Evolutionary conservation across 371 early-diverging fungal genomes (phyloP).

Genomic region (Circinella umbellata): DNA sequence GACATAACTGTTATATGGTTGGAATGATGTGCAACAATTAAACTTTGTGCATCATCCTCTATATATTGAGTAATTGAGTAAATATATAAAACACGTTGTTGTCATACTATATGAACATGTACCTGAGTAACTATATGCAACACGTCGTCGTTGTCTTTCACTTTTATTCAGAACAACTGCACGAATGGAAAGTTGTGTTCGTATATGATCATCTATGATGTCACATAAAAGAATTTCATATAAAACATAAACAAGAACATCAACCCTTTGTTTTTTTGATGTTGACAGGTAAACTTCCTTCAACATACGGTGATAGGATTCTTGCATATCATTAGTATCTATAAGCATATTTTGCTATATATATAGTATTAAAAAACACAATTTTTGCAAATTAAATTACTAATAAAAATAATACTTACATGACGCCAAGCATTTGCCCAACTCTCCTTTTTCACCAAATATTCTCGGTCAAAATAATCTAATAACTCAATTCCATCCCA

Average conservation of each 20-base stretch:
- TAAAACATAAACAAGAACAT: neutral
- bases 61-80: neutral
- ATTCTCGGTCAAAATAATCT: slow-evolving; percentile 3
- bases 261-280: neutral
- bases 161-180: neutral
- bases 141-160: neutral
- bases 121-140: neutral
- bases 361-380: neutral
- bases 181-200: neutral
- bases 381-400: neutral
- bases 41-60: neutral
- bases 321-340: neutral
- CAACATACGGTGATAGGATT: neutral
- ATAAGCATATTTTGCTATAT: neutral
- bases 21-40: neutral
- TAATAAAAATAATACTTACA: slow-evolving; percentile 3
- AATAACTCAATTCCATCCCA: neutral
- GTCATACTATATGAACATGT: neutral
- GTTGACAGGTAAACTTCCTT: neutral
- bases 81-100: neutral
- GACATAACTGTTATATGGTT: neutral
- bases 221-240: neutral
- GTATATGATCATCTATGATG: neutral
- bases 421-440: slow-evolving; percentile 4
- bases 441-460: neutral